Percentiles rank a stretch among this genome's conserved stretches.
Conservation (phyloP, 306 rosid genomes). For the Dalbergia oliveri region DNA sequence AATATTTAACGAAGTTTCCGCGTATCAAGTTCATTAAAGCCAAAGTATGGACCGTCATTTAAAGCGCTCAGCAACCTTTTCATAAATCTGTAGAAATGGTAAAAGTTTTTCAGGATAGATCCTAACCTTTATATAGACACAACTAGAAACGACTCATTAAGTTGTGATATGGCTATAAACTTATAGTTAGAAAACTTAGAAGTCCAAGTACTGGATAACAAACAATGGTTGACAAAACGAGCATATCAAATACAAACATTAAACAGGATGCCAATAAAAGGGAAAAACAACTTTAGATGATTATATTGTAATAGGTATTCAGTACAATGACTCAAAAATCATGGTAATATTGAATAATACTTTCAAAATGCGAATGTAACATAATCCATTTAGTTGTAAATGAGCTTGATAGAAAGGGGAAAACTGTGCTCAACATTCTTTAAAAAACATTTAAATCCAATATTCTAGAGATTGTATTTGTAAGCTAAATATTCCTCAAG, state of each 20-base stretch:
- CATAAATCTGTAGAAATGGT: too few relatives aligned
- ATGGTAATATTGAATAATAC: conserved; percentile 5
- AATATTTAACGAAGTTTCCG: too few relatives aligned
- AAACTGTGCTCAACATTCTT: not conserved
- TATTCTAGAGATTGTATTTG: not conserved
- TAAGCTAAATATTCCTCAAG: not conserved
- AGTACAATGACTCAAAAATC: conserved; percentile 10
- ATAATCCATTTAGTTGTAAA: not conserved
- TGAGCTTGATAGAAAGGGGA: too few relatives aligned
- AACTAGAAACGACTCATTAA: too few relatives aligned
- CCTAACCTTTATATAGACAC: too few relatives aligned
- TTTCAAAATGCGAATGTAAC: not conserved
- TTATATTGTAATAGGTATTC: not conserved
- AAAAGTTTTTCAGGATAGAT: too few relatives aligned
- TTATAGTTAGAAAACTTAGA: too few relatives aligned
- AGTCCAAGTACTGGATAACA: conserved; percentile 9
- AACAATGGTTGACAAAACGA: not conserved
- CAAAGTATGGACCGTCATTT: too few relatives aligned
- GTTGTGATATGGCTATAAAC: too few relatives aligned
- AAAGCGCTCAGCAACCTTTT: too few relatives aligned
- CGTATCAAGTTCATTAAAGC: too few relatives aligned
- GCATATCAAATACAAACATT: not conserved
- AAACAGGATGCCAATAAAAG: conserved; percentile 4
- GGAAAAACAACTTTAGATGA: conserved; percentile 1
- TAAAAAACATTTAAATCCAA: conserved; percentile 8